Base-by-base conservation (phyloP, 169 alveolate species). In the Babesia caballi region DNA sequence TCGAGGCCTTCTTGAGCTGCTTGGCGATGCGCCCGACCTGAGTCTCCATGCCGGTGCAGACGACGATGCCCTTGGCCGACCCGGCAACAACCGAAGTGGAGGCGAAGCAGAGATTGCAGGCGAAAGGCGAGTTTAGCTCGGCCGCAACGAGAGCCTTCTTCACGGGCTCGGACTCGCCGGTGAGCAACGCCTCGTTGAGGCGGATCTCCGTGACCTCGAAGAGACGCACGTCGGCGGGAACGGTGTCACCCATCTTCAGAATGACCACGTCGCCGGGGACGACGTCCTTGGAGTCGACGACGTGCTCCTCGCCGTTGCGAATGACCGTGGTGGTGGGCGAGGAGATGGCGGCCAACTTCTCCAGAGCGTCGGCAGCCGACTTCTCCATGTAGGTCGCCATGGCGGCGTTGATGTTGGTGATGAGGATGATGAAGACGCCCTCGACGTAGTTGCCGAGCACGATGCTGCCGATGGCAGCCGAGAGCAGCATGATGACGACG, bases 1-100 rank as follows among this genome's bases (percentile, higher is more conserved):
- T 78, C 28, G 90, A 78, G 14, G 95, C 95, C 61, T 82, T 86
- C 85, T 93, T 91, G 38, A 94, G 90, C 50, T 92, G 96, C 42
- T 84, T 78, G n/a, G 98, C 99, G 40, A 96, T 96, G 82, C 94
- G 92, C n/a, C 99, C 98, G 50, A 96, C 97, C 54, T 95, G 97
- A 15, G 98, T 93, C 27, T 89, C 78, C 90, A 94, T 93, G 4
- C 98, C 98, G 27, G 97, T 94, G 53, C 91, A 89, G 41, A 94
- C 93, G 21, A 95, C 98, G 44, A 96, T 84, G 54, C 95, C 98
- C 56, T 74, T 71, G 27, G 97, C 98, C 36, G 88, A 89, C 56
- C 98, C 98, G 82, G 88, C 81, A 2, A 96, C 93, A 44, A 96
- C 95, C 59, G 95, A 82, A 30, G 98, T 95, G 27, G 97, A 91